Base-by-base conservation (phyloP, 371 early-diverging fungal species). In the Mucor plumbeus region DNA sequence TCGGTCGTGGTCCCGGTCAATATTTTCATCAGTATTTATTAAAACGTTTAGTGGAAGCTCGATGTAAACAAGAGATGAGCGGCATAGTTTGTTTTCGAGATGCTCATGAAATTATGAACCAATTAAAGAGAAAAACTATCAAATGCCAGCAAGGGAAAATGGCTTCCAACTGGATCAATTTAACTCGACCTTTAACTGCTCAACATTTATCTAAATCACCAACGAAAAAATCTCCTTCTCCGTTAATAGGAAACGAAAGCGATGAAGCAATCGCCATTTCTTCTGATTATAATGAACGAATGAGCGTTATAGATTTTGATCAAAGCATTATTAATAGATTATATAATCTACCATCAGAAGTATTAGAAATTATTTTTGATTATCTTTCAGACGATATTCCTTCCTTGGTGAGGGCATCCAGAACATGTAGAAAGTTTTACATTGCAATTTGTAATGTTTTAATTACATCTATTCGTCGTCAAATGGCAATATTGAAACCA, bases 1-100 rank as follows among this genome's bases (percentile, higher is more conserved):
- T 78, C 40, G 83, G 80, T 15, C 76, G 80, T 10, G 69, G 67
- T 8, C 77, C 78, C 7, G 80, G 77, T 3, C 63, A 68, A 5
- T 79, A 79, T 26, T 64, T 67, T 17, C 73, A 80, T 15, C 59
- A 59, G 3, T 48, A 57, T 7, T 47, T 82, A 17, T 53, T 82
- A 9, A 61, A 71, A 47, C 47, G 61, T 5, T 55, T 82, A 14
- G 48, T 64, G 17, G 41, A 56, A 1, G 56, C 69, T 56, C 71
- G 82, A 1, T 63, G 41, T 19, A 61, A 63, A 21, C 53, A 65
- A 58, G 79, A 78, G 66, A 35, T 47, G 11, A 40, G 38, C 17
- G 83, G 75, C 1, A 64, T 70, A 11, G 11, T 57, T 13, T 50
- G 63, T 8, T 41, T 76, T 21, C 58, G 43, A 7, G 69, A 75